A percentile compares a stretch with the other conserved stretches of the same genome.
These are phyloP conservation scores for Austroboletus festivus DNA, from an alignment of 768 basidiomycete genomes.

Conservation along the genomic window DNA sequence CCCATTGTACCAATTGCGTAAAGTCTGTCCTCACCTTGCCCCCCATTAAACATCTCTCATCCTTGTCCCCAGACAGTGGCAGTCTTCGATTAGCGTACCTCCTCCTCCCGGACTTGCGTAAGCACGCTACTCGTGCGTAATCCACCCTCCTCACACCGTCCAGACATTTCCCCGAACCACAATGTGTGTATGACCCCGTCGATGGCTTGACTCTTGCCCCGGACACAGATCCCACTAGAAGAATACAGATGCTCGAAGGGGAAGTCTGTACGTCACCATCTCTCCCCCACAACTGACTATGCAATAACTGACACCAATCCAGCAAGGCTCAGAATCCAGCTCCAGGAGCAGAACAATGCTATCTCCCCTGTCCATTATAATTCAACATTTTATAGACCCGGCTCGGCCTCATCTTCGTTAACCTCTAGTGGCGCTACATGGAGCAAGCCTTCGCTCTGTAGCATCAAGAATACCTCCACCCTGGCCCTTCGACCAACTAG, in stretches of 20 bases:
- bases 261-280: slow-evolving; percentile 57
- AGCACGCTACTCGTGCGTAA: slow-evolving; percentile 24
- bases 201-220: slow-evolving; percentile 76
- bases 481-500: slow-evolving; percentile 39
- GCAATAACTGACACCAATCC: slow-evolving; percentile 12
- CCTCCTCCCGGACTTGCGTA: slow-evolving; percentile 84
- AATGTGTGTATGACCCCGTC: slow-evolving; percentile 83
- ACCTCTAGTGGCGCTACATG: slow-evolving; percentile 11
- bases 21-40: slow-evolving; percentile 50
- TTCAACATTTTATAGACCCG: slow-evolving; percentile 17
- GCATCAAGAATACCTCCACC: slow-evolving; percentile 1
- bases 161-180: slow-evolving; percentile 83
- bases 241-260: slow-evolving; percentile 72
- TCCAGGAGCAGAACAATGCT: slow-evolving; percentile 51
- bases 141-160: slow-evolving; percentile 5
- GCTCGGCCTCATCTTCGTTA: slow-evolving; percentile 23
- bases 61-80: slow-evolving; percentile 62
- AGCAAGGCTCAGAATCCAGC: slow-evolving; percentile 63
- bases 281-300: background rate
- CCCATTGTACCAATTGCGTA: slow-evolving; percentile 81
- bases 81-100: slow-evolving; percentile 76
- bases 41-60: slow-evolving; percentile 10
- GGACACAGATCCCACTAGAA: slow-evolving; percentile 75
- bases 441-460: slow-evolving; percentile 3
- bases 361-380: slow-evolving; percentile 20